phyloP scores from a whole-genome alignment of 495 filamentous ascomycete genomes.

The Lasiosphaeris hirsuta region DNA sequence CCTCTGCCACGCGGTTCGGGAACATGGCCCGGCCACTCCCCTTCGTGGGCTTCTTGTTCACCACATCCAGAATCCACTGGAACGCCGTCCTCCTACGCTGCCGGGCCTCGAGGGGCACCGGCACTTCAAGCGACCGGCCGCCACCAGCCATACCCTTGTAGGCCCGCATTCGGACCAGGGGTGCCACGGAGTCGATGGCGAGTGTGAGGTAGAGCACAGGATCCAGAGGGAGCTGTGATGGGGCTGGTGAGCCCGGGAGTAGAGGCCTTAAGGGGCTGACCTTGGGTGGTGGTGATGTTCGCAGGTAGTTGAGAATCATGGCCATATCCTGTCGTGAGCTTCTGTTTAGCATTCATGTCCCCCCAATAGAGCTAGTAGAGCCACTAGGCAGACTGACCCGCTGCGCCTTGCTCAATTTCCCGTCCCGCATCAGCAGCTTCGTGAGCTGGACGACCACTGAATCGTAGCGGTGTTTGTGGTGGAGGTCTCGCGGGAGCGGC shows the following conservation, averaged over 20 bases:
- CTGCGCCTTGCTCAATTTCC: conserved; percentile 78
- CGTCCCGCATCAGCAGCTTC: conserved; percentile 84
- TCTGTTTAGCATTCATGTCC: conserved; percentile 6
- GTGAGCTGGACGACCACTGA: conserved; percentile 79
- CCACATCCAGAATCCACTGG: conserved; percentile 81
- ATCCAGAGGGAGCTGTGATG: conserved; percentile 70
- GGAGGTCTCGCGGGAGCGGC: conserved; percentile 55
- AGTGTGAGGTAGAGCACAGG: conserved; percentile 75
- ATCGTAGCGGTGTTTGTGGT: conserved; percentile 76
- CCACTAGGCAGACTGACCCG: conserved; percentile 52
- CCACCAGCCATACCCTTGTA: conserved; percentile 80
- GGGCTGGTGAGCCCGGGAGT: conserved; percentile 66
- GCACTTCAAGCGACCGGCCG: conserved; percentile 77
- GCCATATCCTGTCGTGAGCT: conserved; percentile 67
- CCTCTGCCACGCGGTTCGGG: conserved; percentile 77
- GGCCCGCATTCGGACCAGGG: conserved; percentile 71
- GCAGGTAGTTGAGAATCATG: conserved; percentile 79
- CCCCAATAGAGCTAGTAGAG: not conserved
- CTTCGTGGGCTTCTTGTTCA: conserved; percentile 63
- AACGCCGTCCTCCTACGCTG: conserved; percentile 77
- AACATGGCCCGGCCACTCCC: conserved; percentile 62
- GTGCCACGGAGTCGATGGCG: conserved; percentile 95
- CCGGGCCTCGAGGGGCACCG: conserved; percentile 66
- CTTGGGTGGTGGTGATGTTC: conserved; percentile 74
- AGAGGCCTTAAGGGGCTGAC: conserved; percentile 65